Conservation (phyloP, 2,329 filamentous ascomycete species). For the Phyllosticta citrichinensis region DNA sequence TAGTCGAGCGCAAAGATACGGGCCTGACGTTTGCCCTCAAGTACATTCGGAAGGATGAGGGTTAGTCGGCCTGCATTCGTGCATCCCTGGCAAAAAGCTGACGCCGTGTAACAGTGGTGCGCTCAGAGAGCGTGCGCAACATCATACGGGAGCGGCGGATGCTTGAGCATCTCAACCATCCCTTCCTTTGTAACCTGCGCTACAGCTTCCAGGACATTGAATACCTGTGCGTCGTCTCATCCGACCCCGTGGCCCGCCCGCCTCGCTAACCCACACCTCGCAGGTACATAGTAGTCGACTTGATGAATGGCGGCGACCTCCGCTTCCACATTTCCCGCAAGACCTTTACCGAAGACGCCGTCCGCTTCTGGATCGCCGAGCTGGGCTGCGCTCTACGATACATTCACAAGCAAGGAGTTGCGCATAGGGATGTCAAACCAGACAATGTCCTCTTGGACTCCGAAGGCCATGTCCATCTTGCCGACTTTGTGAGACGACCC, state of each 20-base stretch:
- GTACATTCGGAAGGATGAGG: conserved; percentile 98
- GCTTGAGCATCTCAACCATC: conserved; percentile 96
- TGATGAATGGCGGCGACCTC: conserved; percentile 95
- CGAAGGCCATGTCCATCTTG: conserved; percentile 74
- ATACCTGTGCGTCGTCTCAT: conserved; percentile 63
- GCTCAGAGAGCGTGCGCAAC: conserved; percentile 94
- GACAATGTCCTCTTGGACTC: conserved; percentile 33
- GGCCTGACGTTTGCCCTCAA: conserved; percentile 90
- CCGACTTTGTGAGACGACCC: conserved; percentile 72
- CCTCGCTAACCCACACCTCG: not conserved
- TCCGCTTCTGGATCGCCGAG: conserved; percentile 94
- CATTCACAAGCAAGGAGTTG: conserved; percentile 33
- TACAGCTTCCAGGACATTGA: conserved; percentile 99
- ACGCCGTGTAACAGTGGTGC: conserved; percentile 54
- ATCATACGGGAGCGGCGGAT: conserved; percentile 96
- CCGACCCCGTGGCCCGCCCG: not conserved
- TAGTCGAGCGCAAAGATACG: conserved; percentile 95
- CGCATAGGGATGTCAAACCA: conserved; percentile 34
- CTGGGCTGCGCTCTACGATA: conserved; percentile 74
- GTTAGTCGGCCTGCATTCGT: conserved; percentile 39
- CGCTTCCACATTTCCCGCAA: conserved; percentile 97
- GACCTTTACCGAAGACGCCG: conserved; percentile 93
- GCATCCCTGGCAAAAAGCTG: conserved; percentile 13
- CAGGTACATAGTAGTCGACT: conserved; percentile 85
- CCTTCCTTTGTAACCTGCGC: conserved; percentile 94